phyloP scores from a whole-genome alignment of 805 yeast genomes.

The Yarrowia divulgata region DNA sequence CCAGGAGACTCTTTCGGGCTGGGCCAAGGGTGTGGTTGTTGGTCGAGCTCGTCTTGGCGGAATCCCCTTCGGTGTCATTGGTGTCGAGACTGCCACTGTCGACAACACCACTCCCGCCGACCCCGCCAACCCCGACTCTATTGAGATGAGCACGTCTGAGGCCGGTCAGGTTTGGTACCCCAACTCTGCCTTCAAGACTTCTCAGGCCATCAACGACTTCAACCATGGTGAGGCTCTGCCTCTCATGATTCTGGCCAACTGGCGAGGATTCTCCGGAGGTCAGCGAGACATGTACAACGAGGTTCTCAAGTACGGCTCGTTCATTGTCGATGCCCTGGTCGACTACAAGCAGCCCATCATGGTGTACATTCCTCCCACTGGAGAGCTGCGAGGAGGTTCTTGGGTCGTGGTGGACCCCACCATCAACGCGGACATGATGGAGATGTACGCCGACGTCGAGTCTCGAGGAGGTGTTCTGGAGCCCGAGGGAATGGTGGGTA shows the following conservation, averaged over 20 bases:
- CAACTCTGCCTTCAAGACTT: slow-evolving; percentile 98
- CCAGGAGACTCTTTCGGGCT: slow-evolving; percentile 95
- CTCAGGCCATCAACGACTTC: slow-evolving; percentile 97
- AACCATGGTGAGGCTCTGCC: slow-evolving; percentile 98
- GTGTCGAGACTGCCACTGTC: slow-evolving; percentile 88
- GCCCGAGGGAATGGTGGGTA: slow-evolving; percentile 99
- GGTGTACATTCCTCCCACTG: slow-evolving; percentile 96
- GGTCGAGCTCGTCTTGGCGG: slow-evolving; percentile 99
- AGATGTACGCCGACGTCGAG: slow-evolving; percentile 97
- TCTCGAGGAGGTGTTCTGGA: slow-evolving; percentile 98
- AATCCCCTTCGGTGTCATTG: slow-evolving; percentile 97
- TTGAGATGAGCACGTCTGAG: slow-evolving; percentile 85
- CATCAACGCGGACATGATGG: slow-evolving; percentile 96
- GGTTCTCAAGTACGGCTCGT: slow-evolving; percentile 95
- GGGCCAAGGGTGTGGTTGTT: slow-evolving; percentile 99
- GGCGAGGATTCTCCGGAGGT: slow-evolving; percentile 99
- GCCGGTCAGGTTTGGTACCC: slow-evolving; percentile 99
- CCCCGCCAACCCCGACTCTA: slow-evolving; percentile 96
- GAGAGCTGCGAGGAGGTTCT: slow-evolving; percentile 99
- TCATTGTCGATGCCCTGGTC: slow-evolving; percentile 95
- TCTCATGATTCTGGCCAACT: slow-evolving; percentile 95
- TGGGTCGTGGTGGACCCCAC: slow-evolving; percentile 99
- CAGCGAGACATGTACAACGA: slow-evolving; percentile 99
- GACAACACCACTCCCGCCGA: slow-evolving; percentile 96
- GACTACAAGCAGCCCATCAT: slow-evolving; percentile 96